These are phyloP conservation scores for Aspergillus persii DNA, from an alignment of 2,329 filamentous ascomycete species.

Conservation along the genomic window DNA sequence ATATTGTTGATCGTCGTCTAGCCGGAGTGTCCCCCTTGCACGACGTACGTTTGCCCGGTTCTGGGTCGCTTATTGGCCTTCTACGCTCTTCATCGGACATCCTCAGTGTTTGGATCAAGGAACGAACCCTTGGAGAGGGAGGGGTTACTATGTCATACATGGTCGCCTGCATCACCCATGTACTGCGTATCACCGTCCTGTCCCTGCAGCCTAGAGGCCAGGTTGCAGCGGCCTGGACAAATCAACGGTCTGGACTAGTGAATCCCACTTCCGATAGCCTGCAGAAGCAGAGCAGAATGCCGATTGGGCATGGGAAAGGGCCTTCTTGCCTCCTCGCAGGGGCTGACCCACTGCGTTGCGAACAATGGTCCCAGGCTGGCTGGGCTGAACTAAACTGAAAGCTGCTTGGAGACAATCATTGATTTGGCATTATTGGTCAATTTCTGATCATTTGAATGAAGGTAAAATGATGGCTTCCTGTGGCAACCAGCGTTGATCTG, in stretches of 20 bases:
- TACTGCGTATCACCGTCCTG: background rate
- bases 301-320: background rate
- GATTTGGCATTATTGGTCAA: no score
- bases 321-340: background rate
- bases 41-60: background rate
- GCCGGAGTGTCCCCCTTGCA: background rate
- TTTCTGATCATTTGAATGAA: no score
- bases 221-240: slow-evolving; percentile 11
- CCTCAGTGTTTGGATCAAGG: background rate
- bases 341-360: background rate
- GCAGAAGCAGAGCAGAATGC: background rate
- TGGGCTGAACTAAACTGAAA: background rate
- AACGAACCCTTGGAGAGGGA: background rate
- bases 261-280: background rate
- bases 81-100: background rate
- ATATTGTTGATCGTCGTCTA: background rate
- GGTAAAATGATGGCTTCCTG: no score
- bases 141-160: background rate
- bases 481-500: no score
- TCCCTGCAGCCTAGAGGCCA: slow-evolving; percentile 12
- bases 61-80: background rate
- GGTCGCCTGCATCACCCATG: background rate
- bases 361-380: background rate
- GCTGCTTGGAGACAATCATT: no score
- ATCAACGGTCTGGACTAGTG: background rate